phyloP scores from a whole-genome alignment of 1,284 basidiomycete species.

The Marasmius tenuissimus region DNA sequence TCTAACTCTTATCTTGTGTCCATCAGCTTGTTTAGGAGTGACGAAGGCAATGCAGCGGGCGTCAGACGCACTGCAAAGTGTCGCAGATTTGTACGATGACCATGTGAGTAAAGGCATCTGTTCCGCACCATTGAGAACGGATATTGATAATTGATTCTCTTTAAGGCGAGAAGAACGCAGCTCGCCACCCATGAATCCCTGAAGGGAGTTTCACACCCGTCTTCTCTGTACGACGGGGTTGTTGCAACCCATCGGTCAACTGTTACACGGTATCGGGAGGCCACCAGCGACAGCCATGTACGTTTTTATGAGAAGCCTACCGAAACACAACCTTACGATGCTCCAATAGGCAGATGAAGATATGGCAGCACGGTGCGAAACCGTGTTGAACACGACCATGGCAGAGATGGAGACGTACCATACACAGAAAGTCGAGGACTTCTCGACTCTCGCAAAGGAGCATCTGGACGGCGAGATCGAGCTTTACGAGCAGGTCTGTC shows the following conservation, averaged over 20 bases:
- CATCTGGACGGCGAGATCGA: conserved; percentile 78
- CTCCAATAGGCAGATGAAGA: conserved; percentile 56
- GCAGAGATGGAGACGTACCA: conserved; percentile 86
- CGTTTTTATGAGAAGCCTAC: conserved; percentile 21
- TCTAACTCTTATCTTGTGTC: conserved; percentile 1
- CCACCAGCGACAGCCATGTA: conserved; percentile 39
- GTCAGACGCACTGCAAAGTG: conserved; percentile 69
- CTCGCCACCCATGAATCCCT: conserved; percentile 74
- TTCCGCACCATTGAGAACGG: not conserved
- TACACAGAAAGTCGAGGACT: conserved; percentile 71
- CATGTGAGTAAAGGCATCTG: conserved; percentile 50
- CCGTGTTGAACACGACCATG: conserved; percentile 84
- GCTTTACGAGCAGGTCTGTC: conserved; percentile 65
- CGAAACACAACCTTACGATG: not conserved
- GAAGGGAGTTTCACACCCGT: conserved; percentile 74
- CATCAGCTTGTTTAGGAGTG: conserved; percentile 66
- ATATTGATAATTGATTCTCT: not conserved
- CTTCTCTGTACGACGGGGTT: conserved; percentile 68
- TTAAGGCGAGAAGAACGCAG: conserved; percentile 68
- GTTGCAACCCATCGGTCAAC: conserved; percentile 73
- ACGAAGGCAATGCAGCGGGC: conserved; percentile 81
- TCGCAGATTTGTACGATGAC: conserved; percentile 78
- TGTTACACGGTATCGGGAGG: conserved; percentile 60
- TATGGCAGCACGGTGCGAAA: conserved; percentile 76
- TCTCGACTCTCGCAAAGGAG: conserved; percentile 55